Conservation (phyloP, 345 rosid genomes). For the Dimocarpus longan region DNA sequence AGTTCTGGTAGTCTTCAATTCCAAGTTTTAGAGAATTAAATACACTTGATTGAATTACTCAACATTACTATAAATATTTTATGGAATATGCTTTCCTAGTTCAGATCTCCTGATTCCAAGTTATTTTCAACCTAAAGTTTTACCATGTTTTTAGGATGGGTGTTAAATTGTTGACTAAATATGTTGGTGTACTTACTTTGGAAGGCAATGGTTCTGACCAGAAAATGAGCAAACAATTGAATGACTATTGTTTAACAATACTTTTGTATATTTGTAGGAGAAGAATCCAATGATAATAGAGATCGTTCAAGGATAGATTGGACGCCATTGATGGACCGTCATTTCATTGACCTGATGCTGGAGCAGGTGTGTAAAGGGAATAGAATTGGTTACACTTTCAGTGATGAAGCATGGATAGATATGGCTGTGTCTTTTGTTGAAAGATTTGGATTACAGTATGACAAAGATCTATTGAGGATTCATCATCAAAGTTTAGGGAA, state of each 20-base stretch:
- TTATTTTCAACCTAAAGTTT: not conserved
- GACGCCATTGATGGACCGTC: constrained; percentile 55
- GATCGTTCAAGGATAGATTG: constrained; percentile 33
- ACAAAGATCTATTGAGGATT: constrained; percentile 38
- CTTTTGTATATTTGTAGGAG: constrained; percentile 30
- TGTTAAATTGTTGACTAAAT: not conserved
- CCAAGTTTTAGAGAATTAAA: not conserved
- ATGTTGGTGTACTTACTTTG: constrained; percentile 1
- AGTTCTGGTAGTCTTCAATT: constrained; percentile 1
- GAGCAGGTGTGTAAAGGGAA: constrained; percentile 39
- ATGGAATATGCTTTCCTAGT: not conserved
- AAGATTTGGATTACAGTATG: constrained; percentile 41
- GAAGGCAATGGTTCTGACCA: not conserved
- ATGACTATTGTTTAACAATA: not conserved
- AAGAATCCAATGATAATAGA: constrained; percentile 23
- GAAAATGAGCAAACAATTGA: not conserved
- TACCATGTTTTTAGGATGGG: not conserved
- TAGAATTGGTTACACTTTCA: constrained; percentile 27
- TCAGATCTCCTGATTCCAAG: not conserved
- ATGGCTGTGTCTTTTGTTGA: constrained; percentile 44
- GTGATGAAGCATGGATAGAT: constrained; percentile 44
- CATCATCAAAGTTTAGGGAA: constrained; percentile 37
- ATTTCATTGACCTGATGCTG: constrained; percentile 54
- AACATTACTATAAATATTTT: not conserved
- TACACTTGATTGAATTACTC: not conserved